Percentiles rank a stretch among this genome's conserved stretches.
phyloP scores from a whole-genome alignment of 2,329 filamentous ascomycete species.

The Didymella lethalis region DNA sequence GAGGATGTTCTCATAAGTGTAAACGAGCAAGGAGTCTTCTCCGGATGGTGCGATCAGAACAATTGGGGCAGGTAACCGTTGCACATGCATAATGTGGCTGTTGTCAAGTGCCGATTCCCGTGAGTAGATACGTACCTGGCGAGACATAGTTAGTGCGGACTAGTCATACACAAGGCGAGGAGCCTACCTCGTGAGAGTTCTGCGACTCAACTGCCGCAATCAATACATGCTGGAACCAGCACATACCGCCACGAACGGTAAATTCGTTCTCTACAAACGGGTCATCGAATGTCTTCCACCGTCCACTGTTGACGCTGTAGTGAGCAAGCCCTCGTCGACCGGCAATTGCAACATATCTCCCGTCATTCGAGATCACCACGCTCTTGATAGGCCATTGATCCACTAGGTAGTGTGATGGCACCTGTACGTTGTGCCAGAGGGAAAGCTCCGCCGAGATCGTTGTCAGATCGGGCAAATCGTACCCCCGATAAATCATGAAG shows the following conservation, averaged over 20 bases:
- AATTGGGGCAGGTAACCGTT: slow-evolving; percentile 83
- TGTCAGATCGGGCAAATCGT: slow-evolving; percentile 88
- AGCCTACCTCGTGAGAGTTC: slow-evolving; percentile 73
- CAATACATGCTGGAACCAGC: slow-evolving; percentile 96
- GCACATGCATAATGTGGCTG: slow-evolving; percentile 75
- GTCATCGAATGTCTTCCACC: slow-evolving; percentile 94
- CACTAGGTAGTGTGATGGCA: slow-evolving; percentile 83
- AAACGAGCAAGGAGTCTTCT: slow-evolving; percentile 92
- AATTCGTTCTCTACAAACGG: slow-evolving; percentile 86
- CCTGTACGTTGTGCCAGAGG: slow-evolving; percentile 91
- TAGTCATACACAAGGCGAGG: neutral
- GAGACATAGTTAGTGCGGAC: slow-evolving; percentile 13
- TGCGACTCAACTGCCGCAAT: slow-evolving; percentile 92
- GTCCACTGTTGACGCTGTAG: slow-evolving; percentile 91
- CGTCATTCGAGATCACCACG: slow-evolving; percentile 88
- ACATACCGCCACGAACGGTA: slow-evolving; percentile 93
- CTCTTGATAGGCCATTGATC: slow-evolving; percentile 93
- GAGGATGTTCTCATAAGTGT: slow-evolving; percentile 94
- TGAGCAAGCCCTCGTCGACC: slow-evolving; percentile 90
- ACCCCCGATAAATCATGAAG: slow-evolving; percentile 91
- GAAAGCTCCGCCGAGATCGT: slow-evolving; percentile 91
- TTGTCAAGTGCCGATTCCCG: slow-evolving; percentile 81
- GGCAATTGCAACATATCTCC: slow-evolving; percentile 95
- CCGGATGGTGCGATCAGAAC: slow-evolving; percentile 89
- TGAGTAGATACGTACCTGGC: slow-evolving; percentile 83